These are phyloP conservation scores for Ogataea glucozyma DNA, from an alignment of 805 yeast genomes.

Conservation along the genomic window DNA sequence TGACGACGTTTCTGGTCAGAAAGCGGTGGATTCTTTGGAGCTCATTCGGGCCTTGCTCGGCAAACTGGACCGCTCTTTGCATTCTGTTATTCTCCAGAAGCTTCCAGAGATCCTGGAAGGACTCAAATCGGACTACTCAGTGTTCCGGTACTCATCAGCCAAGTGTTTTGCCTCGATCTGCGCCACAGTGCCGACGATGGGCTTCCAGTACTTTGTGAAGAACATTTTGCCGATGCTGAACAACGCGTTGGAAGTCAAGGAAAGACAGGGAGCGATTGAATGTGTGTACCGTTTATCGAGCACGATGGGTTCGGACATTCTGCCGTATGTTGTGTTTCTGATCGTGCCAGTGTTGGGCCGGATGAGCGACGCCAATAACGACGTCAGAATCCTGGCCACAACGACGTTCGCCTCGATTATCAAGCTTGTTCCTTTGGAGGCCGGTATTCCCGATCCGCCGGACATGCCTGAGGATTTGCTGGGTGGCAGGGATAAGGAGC, in stretches of 20 bases:
- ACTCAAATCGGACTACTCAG: conserved; percentile 71
- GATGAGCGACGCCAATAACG: conserved; percentile 93
- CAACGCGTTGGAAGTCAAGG: conserved; percentile 66
- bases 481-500: conserved; percentile 87
- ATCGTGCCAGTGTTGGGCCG: conserved; percentile 96
- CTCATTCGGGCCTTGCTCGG: conserved; percentile 74
- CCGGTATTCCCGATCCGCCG: conserved; percentile 93
- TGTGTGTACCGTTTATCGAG: conserved; percentile 81
- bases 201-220: conserved; percentile 79
- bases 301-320: conserved; percentile 82
- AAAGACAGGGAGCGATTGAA: conserved; percentile 94
- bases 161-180: conserved; percentile 84
- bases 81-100: conserved; percentile 50
- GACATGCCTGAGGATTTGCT: conserved; percentile 84
- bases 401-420: conserved; percentile 96
- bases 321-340: conserved; percentile 93
- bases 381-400: conserved; percentile 87
- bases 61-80: conserved; percentile 50
- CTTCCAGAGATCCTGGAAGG: conserved; percentile 54
- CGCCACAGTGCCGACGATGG: conserved; percentile 61
- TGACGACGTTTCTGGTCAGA: conserved; percentile 64
- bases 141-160: conserved; percentile 86
- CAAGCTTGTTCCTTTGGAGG: conserved; percentile 93
- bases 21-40: conserved; percentile 83
- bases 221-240: conserved; percentile 75